A percentile compares a stretch with the other conserved stretches of the same genome.
Conservation (phyloP, 1,139 yeast genomes). For the Geotrichum fermentans region DNA sequence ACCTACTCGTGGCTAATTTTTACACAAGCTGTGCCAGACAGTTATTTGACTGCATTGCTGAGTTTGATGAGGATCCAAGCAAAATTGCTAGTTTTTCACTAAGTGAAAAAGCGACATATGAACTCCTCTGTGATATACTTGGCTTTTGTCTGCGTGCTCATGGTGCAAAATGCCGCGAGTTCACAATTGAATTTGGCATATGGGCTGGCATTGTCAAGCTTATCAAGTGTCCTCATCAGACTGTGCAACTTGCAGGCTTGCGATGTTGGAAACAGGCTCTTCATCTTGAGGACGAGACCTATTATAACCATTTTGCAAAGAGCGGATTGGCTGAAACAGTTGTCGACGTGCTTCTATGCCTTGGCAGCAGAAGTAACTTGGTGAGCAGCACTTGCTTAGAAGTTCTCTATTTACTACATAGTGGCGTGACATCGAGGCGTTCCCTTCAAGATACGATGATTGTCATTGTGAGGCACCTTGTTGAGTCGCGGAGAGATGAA, state of each 20-base stretch:
- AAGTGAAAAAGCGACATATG: slow-evolving; percentile 46
- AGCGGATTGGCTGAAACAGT: slow-evolving; percentile 42
- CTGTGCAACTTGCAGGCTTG: slow-evolving; percentile 54
- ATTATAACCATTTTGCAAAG: slow-evolving; percentile 34
- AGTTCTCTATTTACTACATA: slow-evolving; percentile 55
- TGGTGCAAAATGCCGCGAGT: slow-evolving; percentile 50
- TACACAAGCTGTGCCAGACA: slow-evolving; percentile 26
- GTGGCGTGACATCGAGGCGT: too few species aligned
- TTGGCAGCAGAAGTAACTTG: slow-evolving; percentile 53
- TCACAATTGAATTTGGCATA: slow-evolving; percentile 51
- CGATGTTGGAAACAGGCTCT: slow-evolving; percentile 36
- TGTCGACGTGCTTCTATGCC: slow-evolving; percentile 48
- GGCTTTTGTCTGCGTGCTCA: slow-evolving; percentile 64
- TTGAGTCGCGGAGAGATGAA: slow-evolving; percentile 3
- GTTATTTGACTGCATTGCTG: slow-evolving; percentile 24
- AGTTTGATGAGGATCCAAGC: slow-evolving; percentile 16
- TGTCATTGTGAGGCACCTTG: slow-evolving; percentile 10
- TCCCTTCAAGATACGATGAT: slow-evolving; percentile 32
- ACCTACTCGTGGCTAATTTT: slow-evolving; percentile 26
- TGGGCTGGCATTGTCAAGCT: slow-evolving; percentile 23
- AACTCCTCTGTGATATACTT: slow-evolving; percentile 64
- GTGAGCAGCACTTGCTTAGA: slow-evolving; percentile 75
- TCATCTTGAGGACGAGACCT: slow-evolving; percentile 45
- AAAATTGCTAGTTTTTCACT: slow-evolving; percentile 13
- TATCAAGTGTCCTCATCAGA: slow-evolving; percentile 40